These are phyloP conservation scores for Lipomyces starkeyi DNA, from an alignment of 805 yeast genomes.

Conservation along the genomic window DNA sequence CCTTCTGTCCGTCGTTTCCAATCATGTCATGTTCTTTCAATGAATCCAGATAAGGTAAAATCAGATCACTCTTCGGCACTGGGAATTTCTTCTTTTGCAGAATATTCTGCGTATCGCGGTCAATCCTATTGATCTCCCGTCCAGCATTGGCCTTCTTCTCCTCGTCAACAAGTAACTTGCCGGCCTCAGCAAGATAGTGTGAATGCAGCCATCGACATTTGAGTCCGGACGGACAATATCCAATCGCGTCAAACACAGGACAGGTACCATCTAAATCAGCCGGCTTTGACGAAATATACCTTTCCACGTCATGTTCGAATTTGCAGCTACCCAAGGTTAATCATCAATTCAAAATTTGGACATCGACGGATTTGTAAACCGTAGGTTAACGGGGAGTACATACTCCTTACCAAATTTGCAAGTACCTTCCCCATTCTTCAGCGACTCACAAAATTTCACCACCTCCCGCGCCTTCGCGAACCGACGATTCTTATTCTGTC, in stretches of 20 bases:
- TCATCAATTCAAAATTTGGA: not conserved
- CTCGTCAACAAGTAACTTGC: conserved; percentile 53
- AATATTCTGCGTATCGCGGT: conserved; percentile 52
- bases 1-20: conserved; percentile 48
- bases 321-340: conserved; percentile 56
- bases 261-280: conserved; percentile 77
- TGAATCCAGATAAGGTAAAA: conserved; percentile 69
- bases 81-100: conserved; percentile 68
- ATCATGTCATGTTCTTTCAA: conserved; percentile 50
- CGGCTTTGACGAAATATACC: conserved; percentile 69
- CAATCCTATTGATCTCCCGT: conserved; percentile 69
- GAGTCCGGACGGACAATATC: conserved; percentile 89
- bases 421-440: conserved; percentile 46
- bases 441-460: conserved; percentile 66
- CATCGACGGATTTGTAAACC: no score
- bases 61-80: conserved; percentile 62
- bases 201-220: conserved; percentile 89
- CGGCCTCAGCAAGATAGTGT: conserved; percentile 61
- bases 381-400: not conserved
- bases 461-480: conserved; percentile 70
- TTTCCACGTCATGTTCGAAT: conserved; percentile 73
- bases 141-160: conserved; percentile 48
- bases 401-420: conserved; percentile 35
- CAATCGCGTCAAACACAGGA: conserved; percentile 81
- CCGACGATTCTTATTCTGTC: conserved; percentile 85